Evolutionary conservation across 1,284 basidiomycete species (phyloP).

Genomic region (Moesziomyces sp.): DNA sequence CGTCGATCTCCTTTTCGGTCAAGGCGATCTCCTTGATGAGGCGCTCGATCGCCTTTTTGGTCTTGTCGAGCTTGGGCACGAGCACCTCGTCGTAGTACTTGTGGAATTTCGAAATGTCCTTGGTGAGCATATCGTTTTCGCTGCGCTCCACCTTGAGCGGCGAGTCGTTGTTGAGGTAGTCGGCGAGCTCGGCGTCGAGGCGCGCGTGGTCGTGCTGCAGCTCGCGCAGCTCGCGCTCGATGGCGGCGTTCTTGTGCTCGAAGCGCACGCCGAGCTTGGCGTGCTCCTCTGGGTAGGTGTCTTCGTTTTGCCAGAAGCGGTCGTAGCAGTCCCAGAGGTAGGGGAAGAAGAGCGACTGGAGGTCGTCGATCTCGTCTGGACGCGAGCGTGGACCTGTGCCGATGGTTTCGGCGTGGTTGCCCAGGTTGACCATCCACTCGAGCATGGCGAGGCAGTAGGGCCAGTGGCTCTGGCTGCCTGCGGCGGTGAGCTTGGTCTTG

Average conservation of each 20-base stretch:
- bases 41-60: constrained; percentile 52
- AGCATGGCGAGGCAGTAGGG: constrained; percentile 65
- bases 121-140: constrained; percentile 56
- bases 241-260: constrained; percentile 47
- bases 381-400: constrained; percentile 57
- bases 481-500: constrained; percentile 65
- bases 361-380: constrained; percentile 55
- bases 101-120: constrained; percentile 62
- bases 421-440: constrained; percentile 65
- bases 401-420: constrained; percentile 42
- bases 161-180: constrained; percentile 48
- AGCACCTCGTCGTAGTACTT: constrained; percentile 63
- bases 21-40: constrained; percentile 49
- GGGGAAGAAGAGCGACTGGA: constrained; percentile 62
- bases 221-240: constrained; percentile 50
- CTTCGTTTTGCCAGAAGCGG: constrained; percentile 66
- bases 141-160: constrained; percentile 57
- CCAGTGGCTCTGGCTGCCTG: constrained; percentile 66
- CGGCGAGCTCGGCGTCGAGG: constrained; percentile 48
- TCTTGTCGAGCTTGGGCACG: constrained; percentile 62
- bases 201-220: constrained; percentile 50
- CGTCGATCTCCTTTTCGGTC: constrained; percentile 50
- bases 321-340: constrained; percentile 67
- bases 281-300: constrained; percentile 64
- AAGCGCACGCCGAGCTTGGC: constrained; percentile 58